A percentile compares a stretch with the other conserved stretches of the same genome.
phyloP scores from a whole-genome alignment of 2,329 filamentous ascomycete genomes.

The Apiospora malaysiana region DNA sequence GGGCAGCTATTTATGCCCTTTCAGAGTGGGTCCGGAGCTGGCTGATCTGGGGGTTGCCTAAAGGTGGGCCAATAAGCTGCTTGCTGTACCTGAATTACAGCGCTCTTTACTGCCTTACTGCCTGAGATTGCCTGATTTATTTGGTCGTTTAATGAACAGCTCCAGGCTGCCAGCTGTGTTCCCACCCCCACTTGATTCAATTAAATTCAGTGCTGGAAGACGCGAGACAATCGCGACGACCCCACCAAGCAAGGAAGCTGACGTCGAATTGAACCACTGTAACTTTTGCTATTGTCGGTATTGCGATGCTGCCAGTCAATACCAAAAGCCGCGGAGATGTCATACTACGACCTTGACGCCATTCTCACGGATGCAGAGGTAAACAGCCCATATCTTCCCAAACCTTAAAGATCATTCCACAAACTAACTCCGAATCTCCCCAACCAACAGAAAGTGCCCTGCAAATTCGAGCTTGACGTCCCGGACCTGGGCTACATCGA shows the following conservation, averaged over 20 bases:
- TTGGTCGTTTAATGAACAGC: not conserved
- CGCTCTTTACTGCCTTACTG: not conserved
- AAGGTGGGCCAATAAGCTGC: not conserved
- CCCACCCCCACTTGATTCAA: not conserved
- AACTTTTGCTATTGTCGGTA: not conserved
- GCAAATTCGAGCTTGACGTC: constrained; percentile 90
- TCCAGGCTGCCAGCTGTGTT: not conserved
- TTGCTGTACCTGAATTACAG: not conserved
- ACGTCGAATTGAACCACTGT: not conserved
- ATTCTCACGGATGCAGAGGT: constrained; percentile 87
- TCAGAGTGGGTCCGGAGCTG: not conserved
- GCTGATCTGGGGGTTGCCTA: constrained; percentile 4
- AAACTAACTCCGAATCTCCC: constrained; percentile 24
- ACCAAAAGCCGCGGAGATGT: constrained; percentile 50
- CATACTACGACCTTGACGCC: constrained; percentile 84
- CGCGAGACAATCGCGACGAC: constrained; percentile 13
- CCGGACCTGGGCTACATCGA: constrained; percentile 88
- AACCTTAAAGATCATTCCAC: not conserved
- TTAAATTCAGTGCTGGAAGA: not conserved
- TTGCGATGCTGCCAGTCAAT: constrained; percentile 11
- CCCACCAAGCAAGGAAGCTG: not conserved
- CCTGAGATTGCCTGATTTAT: too few relatives aligned
- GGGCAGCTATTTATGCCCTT: not conserved
- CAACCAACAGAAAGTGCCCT: constrained; percentile 80
- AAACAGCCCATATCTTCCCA: constrained; percentile 28